Evolutionary conservation across 768 basidiomycete species (phyloP).

Genomic region (Rhodotorula sphaerocarpa): DNA sequence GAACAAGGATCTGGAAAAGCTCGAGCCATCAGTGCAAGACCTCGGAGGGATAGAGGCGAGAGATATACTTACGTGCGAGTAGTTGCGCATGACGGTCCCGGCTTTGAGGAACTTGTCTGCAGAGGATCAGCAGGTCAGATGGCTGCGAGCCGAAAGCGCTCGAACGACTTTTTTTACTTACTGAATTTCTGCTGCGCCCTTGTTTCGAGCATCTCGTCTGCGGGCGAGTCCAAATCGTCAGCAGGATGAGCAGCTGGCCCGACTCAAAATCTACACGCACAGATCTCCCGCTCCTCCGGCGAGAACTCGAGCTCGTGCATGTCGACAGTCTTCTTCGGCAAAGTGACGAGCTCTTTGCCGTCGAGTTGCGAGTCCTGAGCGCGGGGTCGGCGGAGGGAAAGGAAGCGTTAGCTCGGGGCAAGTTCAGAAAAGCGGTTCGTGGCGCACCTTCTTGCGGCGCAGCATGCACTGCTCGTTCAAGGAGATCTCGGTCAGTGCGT

Average conservation of each 20-base stretch:
- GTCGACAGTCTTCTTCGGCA: slow-evolving; percentile 12
- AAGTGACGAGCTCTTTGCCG: slow-evolving; percentile 24
- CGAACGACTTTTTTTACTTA: background rate
- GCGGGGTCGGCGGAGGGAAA: no score
- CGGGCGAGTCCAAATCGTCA: slow-evolving; percentile 4
- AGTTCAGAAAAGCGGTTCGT: no score
- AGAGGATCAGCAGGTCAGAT: background rate
- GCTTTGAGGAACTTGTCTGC: slow-evolving; percentile 53
- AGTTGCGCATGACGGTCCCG: slow-evolving; percentile 51
- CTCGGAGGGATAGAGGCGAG: background rate
- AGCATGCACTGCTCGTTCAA: slow-evolving; percentile 51
- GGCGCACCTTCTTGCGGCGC: slow-evolving; percentile 59
- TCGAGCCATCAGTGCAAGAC: no score
- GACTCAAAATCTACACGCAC: background rate
- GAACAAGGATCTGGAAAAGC: slow-evolving; percentile 55
- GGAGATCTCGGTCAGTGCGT: no score
- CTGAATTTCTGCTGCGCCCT: slow-evolving; percentile 43
- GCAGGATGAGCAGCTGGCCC: no score
- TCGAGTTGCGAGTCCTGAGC: slow-evolving; percentile 22
- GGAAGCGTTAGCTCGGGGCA: background rate
- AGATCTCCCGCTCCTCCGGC: slow-evolving; percentile 41
- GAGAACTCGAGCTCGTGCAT: slow-evolving; percentile 40
- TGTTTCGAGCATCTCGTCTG: slow-evolving; percentile 42
- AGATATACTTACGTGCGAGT: background rate
- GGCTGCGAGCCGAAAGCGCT: background rate